Percentiles rank a stretch among this genome's conserved stretches.
Conservation (phyloP, 2,329 filamentous ascomycete species). For the Penicillium sp. region DNA sequence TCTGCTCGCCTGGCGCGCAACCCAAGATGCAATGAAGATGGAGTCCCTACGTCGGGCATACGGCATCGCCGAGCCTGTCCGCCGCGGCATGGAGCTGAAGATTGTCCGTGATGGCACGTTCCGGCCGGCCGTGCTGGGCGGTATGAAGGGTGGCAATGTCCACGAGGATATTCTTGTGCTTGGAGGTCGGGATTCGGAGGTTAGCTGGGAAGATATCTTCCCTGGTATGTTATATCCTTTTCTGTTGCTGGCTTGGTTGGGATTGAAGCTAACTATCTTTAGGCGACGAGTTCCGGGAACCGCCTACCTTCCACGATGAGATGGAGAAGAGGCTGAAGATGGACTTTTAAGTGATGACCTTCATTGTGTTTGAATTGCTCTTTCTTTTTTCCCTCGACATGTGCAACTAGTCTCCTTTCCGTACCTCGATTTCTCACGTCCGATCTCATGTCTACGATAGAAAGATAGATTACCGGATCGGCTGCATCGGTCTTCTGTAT, state of each 20-base stretch:
- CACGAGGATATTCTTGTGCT: constrained; percentile 77
- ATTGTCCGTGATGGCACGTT: constrained; percentile 72
- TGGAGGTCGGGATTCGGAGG: constrained; percentile 67
- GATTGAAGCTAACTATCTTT: constrained; percentile 10
- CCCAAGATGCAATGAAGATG: constrained; percentile 85
- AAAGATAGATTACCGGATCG: constrained; percentile 14
- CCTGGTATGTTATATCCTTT: constrained; percentile 51
- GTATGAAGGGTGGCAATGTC: constrained; percentile 56
- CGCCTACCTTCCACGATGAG: constrained; percentile 78
- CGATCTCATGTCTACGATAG: constrained; percentile 13
- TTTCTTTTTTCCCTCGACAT: constrained; percentile 5
- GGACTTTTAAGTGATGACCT: constrained; percentile 40
- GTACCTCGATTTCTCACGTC: constrained; percentile 7
- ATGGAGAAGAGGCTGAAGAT: constrained; percentile 91
- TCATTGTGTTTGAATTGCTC: constrained; percentile 5
- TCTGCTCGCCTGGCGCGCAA: constrained; percentile 82
- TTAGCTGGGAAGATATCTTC: constrained; percentile 93
- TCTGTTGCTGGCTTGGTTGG: neutral
- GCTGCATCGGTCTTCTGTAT: neutral
- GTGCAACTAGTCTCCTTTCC: constrained; percentile 14
- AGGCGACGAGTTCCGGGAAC: constrained; percentile 65
- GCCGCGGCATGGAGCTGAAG: constrained; percentile 91
- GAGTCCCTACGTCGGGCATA: constrained; percentile 79
- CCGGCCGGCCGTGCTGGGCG: constrained; percentile 66
- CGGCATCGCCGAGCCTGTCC: constrained; percentile 87